Percentiles rank a stretch among this genome's conserved stretches.
These are phyloP conservation scores for Gonapodya sp. DNA, from an alignment of 192 early-diverging fungal species.

Conservation along the genomic window DNA sequence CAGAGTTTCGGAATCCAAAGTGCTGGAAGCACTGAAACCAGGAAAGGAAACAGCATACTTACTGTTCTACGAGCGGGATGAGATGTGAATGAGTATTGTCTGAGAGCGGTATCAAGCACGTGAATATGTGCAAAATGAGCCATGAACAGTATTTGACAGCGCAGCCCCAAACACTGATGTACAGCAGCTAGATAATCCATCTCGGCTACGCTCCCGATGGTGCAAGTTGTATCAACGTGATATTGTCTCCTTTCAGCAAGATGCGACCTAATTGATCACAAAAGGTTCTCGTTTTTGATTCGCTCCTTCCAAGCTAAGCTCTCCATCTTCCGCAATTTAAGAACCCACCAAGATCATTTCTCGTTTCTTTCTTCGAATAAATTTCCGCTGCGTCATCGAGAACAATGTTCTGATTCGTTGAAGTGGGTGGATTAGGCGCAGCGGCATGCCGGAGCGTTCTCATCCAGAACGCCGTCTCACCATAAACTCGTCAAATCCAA, in stretches of 20 bases:
- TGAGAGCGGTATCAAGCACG: neutral
- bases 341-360: neutral
- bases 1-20: conserved; percentile 43
- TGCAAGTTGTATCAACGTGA: conserved; percentile 16
- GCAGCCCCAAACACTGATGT: no score
- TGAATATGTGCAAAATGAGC: neutral
- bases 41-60: conserved; percentile 63
- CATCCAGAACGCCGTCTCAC: conserved; percentile 7
- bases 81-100: neutral
- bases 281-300: no score
- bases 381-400: conserved; percentile 16
- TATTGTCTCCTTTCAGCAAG: conserved; percentile 18
- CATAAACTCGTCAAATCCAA: conserved; percentile 18
- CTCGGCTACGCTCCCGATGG: neutral
- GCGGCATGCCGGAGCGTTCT: neutral
- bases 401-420: conserved; percentile 8
- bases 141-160: neutral
- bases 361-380: conserved; percentile 10
- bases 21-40: conserved; percentile 32
- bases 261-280: conserved; percentile 13
- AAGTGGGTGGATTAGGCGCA: neutral
- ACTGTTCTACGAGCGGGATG: conserved; percentile 46
- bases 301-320: neutral
- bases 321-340: neutral
- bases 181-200: no score